Base-by-base conservation (phyloP, 768 basidiomycete species). In the Pleurotus sapidus region DNA sequence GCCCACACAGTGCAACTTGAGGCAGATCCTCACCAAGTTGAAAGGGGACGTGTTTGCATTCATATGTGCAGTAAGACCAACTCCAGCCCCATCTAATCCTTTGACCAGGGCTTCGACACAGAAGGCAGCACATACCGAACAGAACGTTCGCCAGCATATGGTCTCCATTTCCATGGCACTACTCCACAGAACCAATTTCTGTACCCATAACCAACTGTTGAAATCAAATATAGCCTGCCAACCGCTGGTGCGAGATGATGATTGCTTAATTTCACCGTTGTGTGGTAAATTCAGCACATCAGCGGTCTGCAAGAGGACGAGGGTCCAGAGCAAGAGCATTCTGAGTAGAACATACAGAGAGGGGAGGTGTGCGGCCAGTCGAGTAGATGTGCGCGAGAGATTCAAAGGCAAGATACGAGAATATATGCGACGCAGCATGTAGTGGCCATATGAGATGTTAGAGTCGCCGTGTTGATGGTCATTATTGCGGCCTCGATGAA, bases 121-220 rank as follows among this genome's bases (percentile, higher is more conserved):
- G 40, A 90, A 81, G 0, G 85, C 83, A 15, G 70, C 74, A 59
- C 89, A 90, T 7, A 88, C 80, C 11, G 90, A 74, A 40, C 78
- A 77, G 66, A 91, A 92, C 0, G 88, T 89, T 30, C 71, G 72
- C 90, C 91, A 92, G 66, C 89, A 90, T 8, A 91, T 72, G 23
- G 84, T 75, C 0, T 77, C 68, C 75, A 88, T 89, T 38, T 84
- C 79, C 61, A 75, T 77, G 34, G 70, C 63, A 6, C 74, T 67
- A 4, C 67, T 76, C 84, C 83, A 86, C 0, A 66, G 56, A 1
- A 73, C 75, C 5, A 88, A 53, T 2, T 64, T 37, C 37, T 70
- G 70, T 9, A 80, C 30, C 63, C 64, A 67, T 24, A 62, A 14
- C 40, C 62, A 61, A 15, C 57, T 56, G n/a, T 51, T 51, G 34